Conservation (phyloP, 1,284 basidiomycete species). For the Fistulina hepatica region DNA sequence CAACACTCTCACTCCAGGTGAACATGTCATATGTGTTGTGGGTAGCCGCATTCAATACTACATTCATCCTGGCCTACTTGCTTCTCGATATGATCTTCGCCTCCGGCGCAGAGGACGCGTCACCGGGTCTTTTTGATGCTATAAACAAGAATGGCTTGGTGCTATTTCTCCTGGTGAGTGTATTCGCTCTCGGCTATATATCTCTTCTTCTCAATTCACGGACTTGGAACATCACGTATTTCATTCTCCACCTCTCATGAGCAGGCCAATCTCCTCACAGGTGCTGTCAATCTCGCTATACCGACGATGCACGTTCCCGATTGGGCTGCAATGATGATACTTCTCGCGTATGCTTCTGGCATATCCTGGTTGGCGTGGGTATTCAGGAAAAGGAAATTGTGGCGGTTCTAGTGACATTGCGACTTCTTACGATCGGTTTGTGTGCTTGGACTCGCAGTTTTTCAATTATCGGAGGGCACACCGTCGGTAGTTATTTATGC, state of each 20-base stretch:
- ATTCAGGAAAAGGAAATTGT: constrained; percentile 21
- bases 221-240: not conserved
- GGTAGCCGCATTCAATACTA: constrained; percentile 83
- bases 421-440: too few species aligned
- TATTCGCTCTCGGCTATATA: not conserved
- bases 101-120: constrained; percentile 17
- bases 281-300: constrained; percentile 73
- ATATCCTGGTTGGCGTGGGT: constrained; percentile 56
- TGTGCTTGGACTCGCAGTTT: too few species aligned
- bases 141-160: constrained; percentile 75
- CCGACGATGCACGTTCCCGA: constrained; percentile 73
- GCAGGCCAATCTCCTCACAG: constrained; percentile 83
- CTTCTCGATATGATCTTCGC: constrained; percentile 59
- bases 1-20: constrained; percentile 36
- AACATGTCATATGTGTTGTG: constrained; percentile 87
- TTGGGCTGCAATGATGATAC: constrained; percentile 47
- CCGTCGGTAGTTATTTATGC: too few species aligned
- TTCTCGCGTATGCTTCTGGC: constrained; percentile 52
- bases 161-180: constrained; percentile 73
- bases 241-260: constrained; percentile 3
- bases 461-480: too few species aligned
- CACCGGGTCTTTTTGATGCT: constrained; percentile 64
- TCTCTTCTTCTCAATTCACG: not conserved
- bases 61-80: constrained; percentile 77
- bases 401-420: constrained; percentile 13